These are phyloP conservation scores for Elongisporangium anandrum DNA, from an alignment of 352 stramenopile genomes.

Conservation along the genomic window DNA sequence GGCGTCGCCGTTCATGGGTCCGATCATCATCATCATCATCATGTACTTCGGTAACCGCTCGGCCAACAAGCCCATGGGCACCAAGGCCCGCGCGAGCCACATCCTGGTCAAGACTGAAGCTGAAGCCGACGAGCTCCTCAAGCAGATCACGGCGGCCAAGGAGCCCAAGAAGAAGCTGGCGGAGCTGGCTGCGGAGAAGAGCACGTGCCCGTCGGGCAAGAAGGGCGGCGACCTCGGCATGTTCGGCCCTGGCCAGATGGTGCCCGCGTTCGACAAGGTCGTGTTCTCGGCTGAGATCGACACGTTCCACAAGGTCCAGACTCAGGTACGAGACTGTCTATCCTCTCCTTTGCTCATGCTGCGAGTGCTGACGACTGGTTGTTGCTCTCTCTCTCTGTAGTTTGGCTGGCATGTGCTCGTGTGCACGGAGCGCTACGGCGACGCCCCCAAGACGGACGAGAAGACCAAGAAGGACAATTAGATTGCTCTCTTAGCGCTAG, in stretches of 20 bases:
- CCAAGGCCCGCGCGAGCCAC: constrained; percentile 47
- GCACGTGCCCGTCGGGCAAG: constrained; percentile 52
- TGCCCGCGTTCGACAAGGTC: constrained; percentile 68
- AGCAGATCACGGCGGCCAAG: constrained; percentile 46
- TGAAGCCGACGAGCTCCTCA: constrained; percentile 46
- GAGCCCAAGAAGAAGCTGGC: constrained; percentile 53
- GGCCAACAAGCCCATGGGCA: constrained; percentile 19
- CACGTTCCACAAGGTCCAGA: constrained; percentile 55
- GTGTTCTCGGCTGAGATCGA: constrained; percentile 55
- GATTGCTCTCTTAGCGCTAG: constrained; percentile 12
- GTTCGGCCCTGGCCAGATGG: constrained; percentile 72
- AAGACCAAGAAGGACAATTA: constrained; percentile 31
- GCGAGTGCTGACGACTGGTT: constrained; percentile 4
- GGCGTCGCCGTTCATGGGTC: constrained; percentile 45
- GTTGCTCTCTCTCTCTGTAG: constrained; percentile 13
- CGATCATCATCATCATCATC: constrained; percentile 47
- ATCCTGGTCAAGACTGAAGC: constrained; percentile 58
- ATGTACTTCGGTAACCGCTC: constrained; percentile 32
- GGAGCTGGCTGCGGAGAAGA: constrained; percentile 44
- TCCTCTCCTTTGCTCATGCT: neutral
- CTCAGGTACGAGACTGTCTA: constrained; percentile 18
- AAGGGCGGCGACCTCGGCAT: constrained; percentile 61
- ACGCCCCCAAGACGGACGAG: constrained; percentile 12
- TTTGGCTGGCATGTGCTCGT: constrained; percentile 79
- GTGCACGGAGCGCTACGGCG: constrained; percentile 54